Evolutionary conservation across 2,329 filamentous ascomycete species (phyloP).

Genomic region (Trichoderma koningiopsis): DNA sequence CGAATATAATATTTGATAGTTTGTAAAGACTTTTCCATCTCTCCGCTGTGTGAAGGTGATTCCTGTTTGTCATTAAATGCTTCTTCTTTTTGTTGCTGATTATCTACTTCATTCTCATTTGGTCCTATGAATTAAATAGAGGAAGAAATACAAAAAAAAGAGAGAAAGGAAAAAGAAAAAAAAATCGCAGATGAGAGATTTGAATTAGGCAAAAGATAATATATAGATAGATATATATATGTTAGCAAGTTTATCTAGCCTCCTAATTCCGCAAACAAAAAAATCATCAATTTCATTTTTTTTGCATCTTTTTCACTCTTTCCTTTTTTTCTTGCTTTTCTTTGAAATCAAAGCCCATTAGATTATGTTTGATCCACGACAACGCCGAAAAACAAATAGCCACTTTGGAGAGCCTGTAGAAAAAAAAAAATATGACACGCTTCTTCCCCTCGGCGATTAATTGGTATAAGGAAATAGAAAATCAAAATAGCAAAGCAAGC

Average conservation of each 20-base stretch:
- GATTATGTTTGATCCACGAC: background rate
- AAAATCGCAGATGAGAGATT: background rate
- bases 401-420: background rate
- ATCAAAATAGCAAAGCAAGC: background rate
- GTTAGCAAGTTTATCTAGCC: background rate
- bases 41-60: background rate
- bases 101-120: background rate
- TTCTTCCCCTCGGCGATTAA: background rate
- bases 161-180: background rate
- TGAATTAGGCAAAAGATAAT: background rate
- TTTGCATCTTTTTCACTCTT: background rate
- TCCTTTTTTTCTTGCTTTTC: background rate
- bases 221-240: background rate
- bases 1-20: slow-evolving; percentile 2
- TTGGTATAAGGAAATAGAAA: background rate
- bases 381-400: background rate
- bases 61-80: background rate
- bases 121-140: background rate
- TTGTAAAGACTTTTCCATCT: background rate
- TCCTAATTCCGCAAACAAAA: background rate
- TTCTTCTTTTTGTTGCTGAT: background rate
- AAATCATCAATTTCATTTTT: background rate
- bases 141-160: background rate
- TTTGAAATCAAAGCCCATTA: background rate
- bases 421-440: background rate